Evolutionary conservation across 2,329 filamentous ascomycete species (phyloP).

Genomic region (Mariannaea elegans): DNA sequence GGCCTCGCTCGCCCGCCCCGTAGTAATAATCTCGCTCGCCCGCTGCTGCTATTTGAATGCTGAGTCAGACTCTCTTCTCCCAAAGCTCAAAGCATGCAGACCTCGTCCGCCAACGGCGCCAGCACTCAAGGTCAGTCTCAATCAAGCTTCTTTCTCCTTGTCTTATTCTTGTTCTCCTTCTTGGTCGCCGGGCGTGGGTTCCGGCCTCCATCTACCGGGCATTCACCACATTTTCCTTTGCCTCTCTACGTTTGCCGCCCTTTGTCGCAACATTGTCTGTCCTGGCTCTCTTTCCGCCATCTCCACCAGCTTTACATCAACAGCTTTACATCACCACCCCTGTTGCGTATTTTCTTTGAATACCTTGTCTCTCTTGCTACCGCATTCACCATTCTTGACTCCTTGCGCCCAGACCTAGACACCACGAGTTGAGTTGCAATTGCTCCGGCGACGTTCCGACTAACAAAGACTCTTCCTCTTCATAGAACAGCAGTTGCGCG

Average conservation of each 20-base stretch:
- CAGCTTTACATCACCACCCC: slow-evolving; percentile 36
- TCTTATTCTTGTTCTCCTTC: slow-evolving; percentile 15
- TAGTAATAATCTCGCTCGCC: slow-evolving; percentile 42
- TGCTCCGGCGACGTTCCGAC: slow-evolving; percentile 28
- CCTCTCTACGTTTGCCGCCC: not conserved
- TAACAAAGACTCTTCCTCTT: slow-evolving; percentile 35
- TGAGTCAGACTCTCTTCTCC: slow-evolving; percentile 45
- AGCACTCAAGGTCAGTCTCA: slow-evolving; percentile 44
- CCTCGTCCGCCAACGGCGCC: slow-evolving; percentile 45
- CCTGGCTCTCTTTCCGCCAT: not conserved
- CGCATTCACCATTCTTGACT: slow-evolving; percentile 21
- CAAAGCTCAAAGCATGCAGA: slow-evolving; percentile 44
- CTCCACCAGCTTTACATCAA: slow-evolving; percentile 32
- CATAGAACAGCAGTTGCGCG: slow-evolving; percentile 53
- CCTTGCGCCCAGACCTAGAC: slow-evolving; percentile 20
- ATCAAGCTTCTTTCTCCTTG: slow-evolving; percentile 30
- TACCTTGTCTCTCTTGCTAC: slow-evolving; percentile 19
- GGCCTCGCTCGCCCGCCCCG: slow-evolving; percentile 38
- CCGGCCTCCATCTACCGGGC: slow-evolving; percentile 4
- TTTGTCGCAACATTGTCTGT: slow-evolving; percentile 29
- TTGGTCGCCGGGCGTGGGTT: slow-evolving; percentile 20
- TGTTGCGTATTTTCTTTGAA: slow-evolving; percentile 30
- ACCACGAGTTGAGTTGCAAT: slow-evolving; percentile 27
- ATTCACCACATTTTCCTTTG: not conserved
- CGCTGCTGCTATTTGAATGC: slow-evolving; percentile 42